phyloP scores from a whole-genome alignment of 352 stramenopile species.

The Phytopythium cucurbitacearum region DNA sequence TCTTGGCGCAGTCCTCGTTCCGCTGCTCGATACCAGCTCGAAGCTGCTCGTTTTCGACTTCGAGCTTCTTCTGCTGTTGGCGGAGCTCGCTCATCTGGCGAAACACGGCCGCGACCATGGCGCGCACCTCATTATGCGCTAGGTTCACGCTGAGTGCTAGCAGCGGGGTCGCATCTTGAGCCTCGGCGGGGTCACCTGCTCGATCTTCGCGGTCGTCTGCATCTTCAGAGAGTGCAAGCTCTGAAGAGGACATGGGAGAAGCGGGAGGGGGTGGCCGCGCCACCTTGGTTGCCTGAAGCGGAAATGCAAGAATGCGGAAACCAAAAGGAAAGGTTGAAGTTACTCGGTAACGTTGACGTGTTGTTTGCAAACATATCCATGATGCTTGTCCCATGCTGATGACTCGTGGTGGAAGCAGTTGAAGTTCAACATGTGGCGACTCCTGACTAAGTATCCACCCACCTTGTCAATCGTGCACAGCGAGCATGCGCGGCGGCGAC shows the following conservation, averaged over 20 bases:
- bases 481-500: slow-evolving; percentile 46
- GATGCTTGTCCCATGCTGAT: neutral
- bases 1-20: slow-evolving; percentile 3
- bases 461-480: slow-evolving; percentile 27
- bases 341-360: neutral
- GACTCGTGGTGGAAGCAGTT: too few relatives aligned
- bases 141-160: slow-evolving; percentile 21
- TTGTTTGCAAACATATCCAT: neutral
- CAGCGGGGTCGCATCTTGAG: slow-evolving; percentile 3
- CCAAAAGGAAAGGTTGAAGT: slow-evolving; percentile 2
- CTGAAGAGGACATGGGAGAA: too few relatives aligned
- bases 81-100: slow-evolving; percentile 2
- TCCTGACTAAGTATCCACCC: too few relatives aligned
- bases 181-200: neutral
- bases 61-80: slow-evolving; percentile 1
- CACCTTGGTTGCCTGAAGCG: too few relatives aligned
- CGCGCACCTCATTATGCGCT: slow-evolving; percentile 20
- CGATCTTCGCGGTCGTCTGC: neutral
- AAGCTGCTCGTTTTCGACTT: slow-evolving; percentile 5
- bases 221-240: neutral
- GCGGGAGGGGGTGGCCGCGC: too few relatives aligned
- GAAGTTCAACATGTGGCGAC: too few relatives aligned
- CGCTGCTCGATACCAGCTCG: neutral
- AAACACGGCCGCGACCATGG: slow-evolving; percentile 20
- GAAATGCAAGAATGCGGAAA: too few relatives aligned